Evolutionary conservation across 2,329 filamentous ascomycete species (phyloP), one percentile per base, ranked within the genome.

Genomic region (Pestalotiopsis fici): DNA sequence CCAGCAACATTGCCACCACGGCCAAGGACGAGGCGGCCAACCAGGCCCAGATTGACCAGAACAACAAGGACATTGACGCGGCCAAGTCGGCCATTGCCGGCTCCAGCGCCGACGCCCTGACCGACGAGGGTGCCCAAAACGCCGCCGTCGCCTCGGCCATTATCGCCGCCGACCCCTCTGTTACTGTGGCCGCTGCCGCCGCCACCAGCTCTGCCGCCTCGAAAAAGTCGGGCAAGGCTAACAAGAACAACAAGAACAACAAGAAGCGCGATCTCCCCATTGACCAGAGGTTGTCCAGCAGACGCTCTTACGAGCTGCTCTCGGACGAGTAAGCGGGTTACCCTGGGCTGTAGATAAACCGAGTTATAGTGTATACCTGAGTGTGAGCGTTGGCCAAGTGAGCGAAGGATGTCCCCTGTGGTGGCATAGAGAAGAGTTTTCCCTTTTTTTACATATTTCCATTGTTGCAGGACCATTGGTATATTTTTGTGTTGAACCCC

Each of bases 1-100:
- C 78, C 27, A 67, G 69, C 31, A 74, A 69, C 62, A 79, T 84
- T 71, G 66, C 70, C 6, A 82, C 82, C 5, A 73, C 77, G 18
- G 79, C 82, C 31, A 35, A 35, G 69, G 77, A 76, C 1, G 77
- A 81, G 7, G 72, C 77, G n/a, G 78, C 68, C 35, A 78, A 83
- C 66, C 71, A 72, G 2, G 73, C 72, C 15, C 81, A 85, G 74
- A 76, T 83, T 60, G 71, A 77, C 66, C 77, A 82, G 67, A 83
- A 85, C 72, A 69, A 80, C 25, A 74, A 78, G 27, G 81, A 84
- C 70, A 71, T 82, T 47, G 74, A 78, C 21, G 80, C 75, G 21
- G 81, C 81, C 31, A 74, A 81, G 23, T 73, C 75, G 0, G 82
- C 77, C 7, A 83, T 82, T 69, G 75, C 80, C 35, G 73, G 75